Evolutionary conservation across 257 asterid genomes (phyloP), one percentile per base, ranked within the genome.

Genomic region (Paraleonurus japonicus): DNA sequence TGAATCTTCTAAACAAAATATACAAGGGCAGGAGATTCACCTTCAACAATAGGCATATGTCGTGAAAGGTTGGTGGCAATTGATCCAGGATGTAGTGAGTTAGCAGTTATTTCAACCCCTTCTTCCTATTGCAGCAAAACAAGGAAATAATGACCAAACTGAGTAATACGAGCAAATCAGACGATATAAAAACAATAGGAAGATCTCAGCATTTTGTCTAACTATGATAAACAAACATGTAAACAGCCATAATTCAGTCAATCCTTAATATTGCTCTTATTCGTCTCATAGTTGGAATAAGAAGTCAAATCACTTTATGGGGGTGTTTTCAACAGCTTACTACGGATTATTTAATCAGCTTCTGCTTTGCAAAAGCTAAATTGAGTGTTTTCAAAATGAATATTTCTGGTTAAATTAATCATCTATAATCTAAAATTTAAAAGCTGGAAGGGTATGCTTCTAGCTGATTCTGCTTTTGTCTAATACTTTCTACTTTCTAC

Each of bases 61-160:
- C 1, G 62, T 35, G 13, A 43, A 4, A 75, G 74, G 75, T 92
- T 92, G 81, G 98, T 92, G 76, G 87, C 76, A 41, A 92, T 88
- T 22, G 86, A 79, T 61, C 98, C 98, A 3, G 98, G 98, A 80
- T 92, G 98, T 7, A 92, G 79, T 26, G 96, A 86, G 73, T 92
- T 92, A 17, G 92, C 95, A 72, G 96, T 92, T 81, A 92, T 77
- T 61, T 82, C 60, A 41, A 86, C 90, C 72, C 96, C 89, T 81
- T 85, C 96, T 73, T 85, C 96, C 98, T 87, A 83, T 73, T 27
- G 63, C 66, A 26, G 67, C 33, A 75, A 70, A 69, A 68, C 20
- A 6, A 47, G 28, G 20, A 79, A 60, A 60, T 26, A 66, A 3
- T 53, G 27, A 53, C 11, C 54, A 47, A n/a, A 47, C 2, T 47